These are phyloP conservation scores for Asclepias syriaca DNA, from an alignment of 257 asterid genomes.

Conservation along the genomic window DNA sequence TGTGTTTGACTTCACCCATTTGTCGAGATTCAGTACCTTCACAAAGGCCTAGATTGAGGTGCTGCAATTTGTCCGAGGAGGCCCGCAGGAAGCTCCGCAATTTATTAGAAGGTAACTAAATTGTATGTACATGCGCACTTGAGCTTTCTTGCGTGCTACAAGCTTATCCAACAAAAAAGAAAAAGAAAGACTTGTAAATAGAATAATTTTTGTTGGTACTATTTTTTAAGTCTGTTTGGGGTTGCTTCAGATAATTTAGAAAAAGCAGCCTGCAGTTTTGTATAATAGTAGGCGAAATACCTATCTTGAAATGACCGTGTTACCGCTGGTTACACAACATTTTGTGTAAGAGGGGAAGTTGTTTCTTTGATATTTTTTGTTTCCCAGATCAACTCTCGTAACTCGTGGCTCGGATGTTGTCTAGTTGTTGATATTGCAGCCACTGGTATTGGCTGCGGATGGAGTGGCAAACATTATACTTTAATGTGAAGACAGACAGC, in stretches of 20 bases:
- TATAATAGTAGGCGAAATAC: neutral
- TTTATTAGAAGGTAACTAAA: constrained; percentile 49
- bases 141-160: neutral
- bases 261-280: constrained; percentile 38
- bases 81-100: constrained; percentile 58
- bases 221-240: constrained; percentile 21
- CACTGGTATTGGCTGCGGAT: neutral
- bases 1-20: constrained; percentile 46
- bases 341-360: neutral
- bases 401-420: neutral
- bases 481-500: neutral
- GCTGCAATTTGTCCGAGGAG: constrained; percentile 62
- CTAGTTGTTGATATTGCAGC: neutral
- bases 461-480: neutral
- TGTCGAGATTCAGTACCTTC: constrained; percentile 28
- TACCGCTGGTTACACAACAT: no score
- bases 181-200: constrained; percentile 8
- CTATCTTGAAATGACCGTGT: neutral
- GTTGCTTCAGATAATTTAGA: constrained; percentile 34
- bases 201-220: neutral
- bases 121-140: neutral
- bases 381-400: neutral
- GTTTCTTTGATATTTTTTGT: neutral
- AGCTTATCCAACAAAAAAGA: neutral
- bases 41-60: constrained; percentile 51